Conservation (phyloP, 2,329 filamentous ascomycete genomes). For the Hymenoscyphus linearis region DNA sequence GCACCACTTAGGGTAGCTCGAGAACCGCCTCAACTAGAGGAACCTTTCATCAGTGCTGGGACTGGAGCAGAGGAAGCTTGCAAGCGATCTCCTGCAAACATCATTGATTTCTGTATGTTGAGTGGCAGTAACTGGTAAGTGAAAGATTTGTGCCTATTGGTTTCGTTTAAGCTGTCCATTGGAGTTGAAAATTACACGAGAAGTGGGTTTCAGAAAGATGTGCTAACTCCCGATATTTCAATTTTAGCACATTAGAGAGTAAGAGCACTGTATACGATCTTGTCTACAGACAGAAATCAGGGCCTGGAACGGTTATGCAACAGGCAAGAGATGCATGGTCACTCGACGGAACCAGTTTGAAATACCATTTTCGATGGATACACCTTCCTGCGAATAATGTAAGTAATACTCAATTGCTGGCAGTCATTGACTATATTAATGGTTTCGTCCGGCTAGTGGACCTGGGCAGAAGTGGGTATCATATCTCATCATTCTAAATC, state of each 20-base stretch:
- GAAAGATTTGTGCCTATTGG: background rate
- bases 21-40: background rate
- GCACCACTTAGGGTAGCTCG: background rate
- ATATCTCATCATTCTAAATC: background rate
- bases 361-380: background rate
- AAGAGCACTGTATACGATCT: background rate
- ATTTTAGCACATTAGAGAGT: background rate
- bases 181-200: too few species aligned
- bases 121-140: background rate
- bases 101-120: background rate
- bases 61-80: background rate
- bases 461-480: background rate
- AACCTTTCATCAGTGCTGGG: background rate
- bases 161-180: too few species aligned
- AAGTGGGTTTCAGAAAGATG: background rate
- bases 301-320: background rate
- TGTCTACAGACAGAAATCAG: background rate
- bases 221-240: background rate
- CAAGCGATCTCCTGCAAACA: background rate
- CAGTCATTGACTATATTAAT: background rate
- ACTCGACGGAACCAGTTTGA: background rate
- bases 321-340: background rate
- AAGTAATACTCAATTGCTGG: background rate
- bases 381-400: background rate
- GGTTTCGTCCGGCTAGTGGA: background rate